Base-by-base conservation (phyloP, 2,329 filamentous ascomycete species). In the Cercospora sp. region DNA sequence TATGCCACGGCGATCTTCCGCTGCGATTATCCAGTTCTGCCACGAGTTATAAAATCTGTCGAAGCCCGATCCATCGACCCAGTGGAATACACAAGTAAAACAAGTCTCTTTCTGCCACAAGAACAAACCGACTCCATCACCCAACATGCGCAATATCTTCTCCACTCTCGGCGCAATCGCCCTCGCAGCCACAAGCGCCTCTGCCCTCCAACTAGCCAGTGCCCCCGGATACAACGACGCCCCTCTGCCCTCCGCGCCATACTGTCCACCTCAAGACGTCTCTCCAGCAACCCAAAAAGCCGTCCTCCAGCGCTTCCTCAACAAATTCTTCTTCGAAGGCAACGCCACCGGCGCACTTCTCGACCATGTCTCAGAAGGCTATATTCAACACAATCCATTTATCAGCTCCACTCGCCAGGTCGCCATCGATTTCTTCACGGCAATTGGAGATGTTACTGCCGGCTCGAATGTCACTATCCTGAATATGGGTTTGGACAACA, bases 331-430 rank as follows among this genome's bases (percentile, higher is more conserved):
- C 36, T 20, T 61, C 13, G 59, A 61, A 26, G 36, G 36, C 20
- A 61, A 61, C 59, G 31, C 33, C 30, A 61, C 59, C 10, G 59
- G 31, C 8, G 59, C 59, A 3, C 13, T 61, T 36, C 18, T 28
- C 36, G 33, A 53, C 4, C 48, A 63, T 28, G 12, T 53, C 16
- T 8, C 45, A 1, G 48, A 63, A 53, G 42, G n/a, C 16, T 63
- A 63, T 18, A 63, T 63, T 42, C 45, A 63, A 33, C 61, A 63
- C 28, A 55, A 55, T 2, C 61, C 61, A n/a, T 23, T 61, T 5
- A 42, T 61, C 13, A n/a, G 23, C 20, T 61, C 59, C 5, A 33
- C 28, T 1, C 20, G 31, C 13, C 13, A 36, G 9, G 30, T 16
- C 26, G 61, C 51, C 5, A 10, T 63, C 28, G 30, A 53, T 4